Conservation (phyloP, 306 rosid genomes). For the Biancaea sappan region DNA sequence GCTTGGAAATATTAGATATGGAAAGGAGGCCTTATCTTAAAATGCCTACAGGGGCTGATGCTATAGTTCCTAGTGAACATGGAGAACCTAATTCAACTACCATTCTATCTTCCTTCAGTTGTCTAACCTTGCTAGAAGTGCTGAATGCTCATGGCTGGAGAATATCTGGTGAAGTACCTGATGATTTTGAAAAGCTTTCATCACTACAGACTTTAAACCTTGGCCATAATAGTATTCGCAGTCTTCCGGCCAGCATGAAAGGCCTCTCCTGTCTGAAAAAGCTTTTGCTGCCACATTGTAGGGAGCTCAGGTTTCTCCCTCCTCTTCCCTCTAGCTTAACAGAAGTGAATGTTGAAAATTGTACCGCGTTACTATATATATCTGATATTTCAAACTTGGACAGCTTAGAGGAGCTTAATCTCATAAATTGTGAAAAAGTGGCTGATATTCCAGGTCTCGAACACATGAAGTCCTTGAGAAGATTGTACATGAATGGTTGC, state of each 20-base stretch:
- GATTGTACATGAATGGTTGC: slow-evolving; percentile 58
- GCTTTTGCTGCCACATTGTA: slow-evolving; percentile 46
- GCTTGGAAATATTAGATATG: slow-evolving; percentile 40
- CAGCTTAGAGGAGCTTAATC: slow-evolving; percentile 42
- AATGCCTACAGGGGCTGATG: neutral
- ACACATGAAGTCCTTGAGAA: slow-evolving; percentile 50
- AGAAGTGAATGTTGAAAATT: slow-evolving; percentile 44
- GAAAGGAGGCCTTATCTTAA: slow-evolving; percentile 32
- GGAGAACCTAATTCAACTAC: slow-evolving; percentile 27
- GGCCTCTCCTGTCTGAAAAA: slow-evolving; percentile 46
- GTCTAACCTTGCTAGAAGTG: slow-evolving; percentile 38
- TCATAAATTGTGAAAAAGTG: slow-evolving; percentile 54
- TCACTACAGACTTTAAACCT: slow-evolving; percentile 42
- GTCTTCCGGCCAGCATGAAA: slow-evolving; percentile 59
- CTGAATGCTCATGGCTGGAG: slow-evolving; percentile 49
- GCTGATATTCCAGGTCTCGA: slow-evolving; percentile 62
- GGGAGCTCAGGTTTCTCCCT: slow-evolving; percentile 50
- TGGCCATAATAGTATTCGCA: slow-evolving; percentile 40
- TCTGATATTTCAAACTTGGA: slow-evolving; percentile 55
- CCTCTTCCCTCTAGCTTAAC: slow-evolving; percentile 61
- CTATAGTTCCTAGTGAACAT: neutral
- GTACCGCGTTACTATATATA: slow-evolving; percentile 42
- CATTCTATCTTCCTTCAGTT: slow-evolving; percentile 48
- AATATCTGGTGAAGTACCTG: slow-evolving; percentile 52
- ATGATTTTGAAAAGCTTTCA: slow-evolving; percentile 55